These are phyloP conservation scores for Tulasnella sp. DNA, from an alignment of 768 basidiomycete species.

Conservation along the genomic window DNA sequence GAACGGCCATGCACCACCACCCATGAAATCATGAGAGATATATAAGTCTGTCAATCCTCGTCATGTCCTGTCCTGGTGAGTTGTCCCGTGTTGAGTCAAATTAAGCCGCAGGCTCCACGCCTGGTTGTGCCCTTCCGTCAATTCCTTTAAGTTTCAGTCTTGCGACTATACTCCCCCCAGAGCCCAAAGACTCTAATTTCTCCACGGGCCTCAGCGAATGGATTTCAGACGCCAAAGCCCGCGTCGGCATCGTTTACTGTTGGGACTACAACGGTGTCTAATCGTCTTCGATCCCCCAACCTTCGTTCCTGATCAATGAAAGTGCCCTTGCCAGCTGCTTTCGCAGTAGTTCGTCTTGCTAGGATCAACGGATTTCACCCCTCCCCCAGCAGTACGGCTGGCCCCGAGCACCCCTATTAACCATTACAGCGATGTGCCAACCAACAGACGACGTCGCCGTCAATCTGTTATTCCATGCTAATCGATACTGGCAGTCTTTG, in stretches of 20 bases:
- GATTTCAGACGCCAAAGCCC: slow-evolving; percentile 44
- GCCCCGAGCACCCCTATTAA: slow-evolving; percentile 76
- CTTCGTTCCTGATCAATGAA: slow-evolving; percentile 80
- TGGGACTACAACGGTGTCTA: slow-evolving; percentile 77
- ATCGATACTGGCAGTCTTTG: slow-evolving; percentile 57
- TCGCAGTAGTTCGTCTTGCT: slow-evolving; percentile 70
- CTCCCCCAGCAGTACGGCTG: slow-evolving; percentile 72
- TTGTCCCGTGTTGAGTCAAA: slow-evolving; percentile 77
- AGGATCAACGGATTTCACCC: slow-evolving; percentile 82
- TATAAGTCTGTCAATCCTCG: slow-evolving; percentile 71
- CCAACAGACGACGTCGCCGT: slow-evolving; percentile 74
- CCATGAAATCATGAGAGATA: slow-evolving; percentile 78
- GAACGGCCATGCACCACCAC: slow-evolving; percentile 85
- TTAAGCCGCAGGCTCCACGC: slow-evolving; percentile 72
- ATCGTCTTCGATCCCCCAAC: slow-evolving; percentile 79
- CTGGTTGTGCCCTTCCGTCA: slow-evolving; percentile 77
- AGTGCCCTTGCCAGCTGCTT: slow-evolving; percentile 80
- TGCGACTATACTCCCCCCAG: slow-evolving; percentile 66
- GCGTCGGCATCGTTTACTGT: slow-evolving; percentile 77
- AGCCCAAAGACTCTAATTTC: slow-evolving; percentile 88
- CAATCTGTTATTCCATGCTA: slow-evolving; percentile 77
- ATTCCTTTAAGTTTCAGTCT: slow-evolving; percentile 75
- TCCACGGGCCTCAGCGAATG: slow-evolving; percentile 57
- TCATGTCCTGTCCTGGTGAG: slow-evolving; percentile 72
- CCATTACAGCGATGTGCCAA: slow-evolving; percentile 67